Evolutionary conservation across 2,329 filamentous ascomycete species (phyloP).

Genomic region (Diplodia mutila): DNA sequence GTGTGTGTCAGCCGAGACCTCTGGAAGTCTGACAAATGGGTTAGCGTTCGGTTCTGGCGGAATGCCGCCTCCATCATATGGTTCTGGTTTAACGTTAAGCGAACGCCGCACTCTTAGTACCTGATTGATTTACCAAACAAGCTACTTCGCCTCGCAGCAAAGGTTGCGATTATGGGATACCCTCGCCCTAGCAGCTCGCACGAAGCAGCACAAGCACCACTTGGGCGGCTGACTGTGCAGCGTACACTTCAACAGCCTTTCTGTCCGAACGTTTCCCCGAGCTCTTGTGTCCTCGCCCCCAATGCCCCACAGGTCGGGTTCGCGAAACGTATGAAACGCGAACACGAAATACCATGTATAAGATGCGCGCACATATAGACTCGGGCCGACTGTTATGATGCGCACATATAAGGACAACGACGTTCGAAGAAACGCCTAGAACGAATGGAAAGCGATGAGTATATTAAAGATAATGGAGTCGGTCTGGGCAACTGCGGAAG

Average conservation of each 20-base stretch:
- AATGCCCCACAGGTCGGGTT: background rate
- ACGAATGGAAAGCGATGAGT: background rate
- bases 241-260: background rate
- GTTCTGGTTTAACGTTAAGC: too few species aligned
- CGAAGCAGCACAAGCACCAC: background rate
- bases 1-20: too few species aligned
- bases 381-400: constrained; percentile 19
- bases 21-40: too few species aligned
- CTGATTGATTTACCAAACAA: too few species aligned
- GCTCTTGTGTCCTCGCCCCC: background rate
- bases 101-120: too few species aligned
- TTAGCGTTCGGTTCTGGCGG: too few species aligned
- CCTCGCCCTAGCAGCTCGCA: background rate
- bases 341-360: constrained; percentile 14
- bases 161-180: background rate
- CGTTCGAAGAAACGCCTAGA: constrained; percentile 12
- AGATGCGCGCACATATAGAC: constrained; percentile 22
- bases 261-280: background rate
- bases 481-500: background rate
- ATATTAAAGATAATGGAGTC: constrained; percentile 11
- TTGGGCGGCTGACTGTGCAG: background rate
- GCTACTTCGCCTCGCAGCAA: background rate
- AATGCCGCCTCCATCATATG: too few species aligned
- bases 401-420: constrained; percentile 17
- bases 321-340: background rate